phyloP scores from a whole-genome alignment of 768 basidiomycete genomes.

The Agrocybe pediades region DNA sequence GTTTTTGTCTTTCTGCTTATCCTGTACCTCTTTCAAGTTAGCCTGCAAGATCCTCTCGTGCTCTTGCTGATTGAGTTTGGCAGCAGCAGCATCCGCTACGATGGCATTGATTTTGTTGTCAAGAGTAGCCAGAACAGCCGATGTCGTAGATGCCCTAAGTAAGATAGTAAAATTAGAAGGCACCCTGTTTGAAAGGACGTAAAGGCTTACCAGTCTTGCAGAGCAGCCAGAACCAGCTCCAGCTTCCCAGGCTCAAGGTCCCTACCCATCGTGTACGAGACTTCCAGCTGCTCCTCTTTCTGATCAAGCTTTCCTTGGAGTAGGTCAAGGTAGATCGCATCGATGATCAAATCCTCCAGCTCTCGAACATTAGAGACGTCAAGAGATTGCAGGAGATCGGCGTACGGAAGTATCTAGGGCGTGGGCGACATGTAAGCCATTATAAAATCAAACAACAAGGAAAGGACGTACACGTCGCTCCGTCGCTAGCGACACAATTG shows the following conservation, averaged over 20 bases:
- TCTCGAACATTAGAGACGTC: constrained; percentile 81
- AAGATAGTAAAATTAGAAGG: constrained; percentile 9
- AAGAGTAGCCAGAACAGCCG: constrained; percentile 69
- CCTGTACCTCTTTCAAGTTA: constrained; percentile 61
- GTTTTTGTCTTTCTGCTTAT: constrained; percentile 63
- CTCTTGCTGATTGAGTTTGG: constrained; percentile 45
- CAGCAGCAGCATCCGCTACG: constrained; percentile 40
- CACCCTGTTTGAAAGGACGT: not conserved
- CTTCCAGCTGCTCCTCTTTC: constrained; percentile 84
- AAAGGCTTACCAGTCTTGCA: constrained; percentile 63
- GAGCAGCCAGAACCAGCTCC: constrained; percentile 57
- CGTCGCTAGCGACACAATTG: constrained; percentile 82
- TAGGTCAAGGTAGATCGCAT: constrained; percentile 91
- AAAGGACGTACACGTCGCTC: constrained; percentile 65
- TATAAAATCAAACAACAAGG: constrained; percentile 1
- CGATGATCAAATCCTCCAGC: constrained; percentile 96
- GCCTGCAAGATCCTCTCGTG: constrained; percentile 57
- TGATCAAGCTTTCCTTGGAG: constrained; percentile 93
- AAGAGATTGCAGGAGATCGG: constrained; percentile 66
- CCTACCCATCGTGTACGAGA: constrained; percentile 91
- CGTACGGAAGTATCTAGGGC: constrained; percentile 79
- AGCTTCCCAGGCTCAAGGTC: constrained; percentile 82
- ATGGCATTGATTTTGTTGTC: constrained; percentile 68
- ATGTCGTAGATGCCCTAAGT: constrained; percentile 69
- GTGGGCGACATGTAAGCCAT: not conserved